These are phyloP conservation scores for Solanum hybrid DNA, from an alignment of 305 asterid genomes.

Conservation along the genomic window DNA sequence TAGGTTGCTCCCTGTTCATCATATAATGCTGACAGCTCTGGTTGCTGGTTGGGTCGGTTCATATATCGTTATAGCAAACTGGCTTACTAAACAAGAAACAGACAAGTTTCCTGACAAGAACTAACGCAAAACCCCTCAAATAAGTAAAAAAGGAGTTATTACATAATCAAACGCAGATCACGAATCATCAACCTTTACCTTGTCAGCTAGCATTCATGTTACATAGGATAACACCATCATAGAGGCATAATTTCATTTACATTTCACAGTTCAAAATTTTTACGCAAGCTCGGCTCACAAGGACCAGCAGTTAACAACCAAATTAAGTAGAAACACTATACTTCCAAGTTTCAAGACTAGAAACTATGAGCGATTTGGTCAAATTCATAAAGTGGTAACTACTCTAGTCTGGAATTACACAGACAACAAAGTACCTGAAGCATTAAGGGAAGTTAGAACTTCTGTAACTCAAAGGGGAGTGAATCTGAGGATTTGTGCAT, in stretches of 20 bases:
- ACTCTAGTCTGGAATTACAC: background rate
- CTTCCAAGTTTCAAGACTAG: background rate
- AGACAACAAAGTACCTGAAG: background rate
- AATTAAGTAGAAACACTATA: background rate
- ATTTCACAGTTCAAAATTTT: background rate
- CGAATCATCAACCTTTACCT: background rate
- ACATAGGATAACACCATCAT: background rate
- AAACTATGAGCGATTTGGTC: background rate
- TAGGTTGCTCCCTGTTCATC: background rate
- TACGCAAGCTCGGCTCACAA: background rate
- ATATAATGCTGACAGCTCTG: background rate
- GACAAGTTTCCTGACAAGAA: background rate
- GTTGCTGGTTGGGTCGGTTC: background rate
- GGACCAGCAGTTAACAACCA: background rate
- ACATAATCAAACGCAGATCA: background rate
- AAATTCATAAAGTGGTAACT: background rate
- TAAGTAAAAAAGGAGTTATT: background rate
- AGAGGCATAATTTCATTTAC: background rate
- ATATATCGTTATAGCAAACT: background rate
- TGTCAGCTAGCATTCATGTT: background rate
- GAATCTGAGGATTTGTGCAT: background rate
- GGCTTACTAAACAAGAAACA: background rate
- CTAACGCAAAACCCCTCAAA: background rate
- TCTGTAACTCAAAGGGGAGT: background rate
- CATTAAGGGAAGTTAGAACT: background rate